Percentiles rank a stretch among this genome's conserved stretches.
Conservation (phyloP, 2,329 filamentous ascomycete species). For the Teratosphaeria epicoccoides region DNA sequence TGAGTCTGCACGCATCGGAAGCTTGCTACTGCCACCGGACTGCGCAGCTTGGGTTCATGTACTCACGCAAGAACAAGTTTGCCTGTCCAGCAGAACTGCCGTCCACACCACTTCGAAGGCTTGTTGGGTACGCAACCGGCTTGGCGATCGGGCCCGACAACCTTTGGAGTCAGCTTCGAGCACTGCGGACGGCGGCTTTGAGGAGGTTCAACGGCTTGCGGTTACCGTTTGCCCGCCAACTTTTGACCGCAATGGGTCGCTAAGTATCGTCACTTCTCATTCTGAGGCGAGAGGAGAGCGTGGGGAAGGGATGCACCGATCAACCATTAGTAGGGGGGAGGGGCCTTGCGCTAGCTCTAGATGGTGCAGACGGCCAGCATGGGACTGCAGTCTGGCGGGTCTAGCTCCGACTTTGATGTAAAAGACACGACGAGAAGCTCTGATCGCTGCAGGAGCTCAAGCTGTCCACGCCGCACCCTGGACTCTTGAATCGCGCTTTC, state of each 20-base stretch:
- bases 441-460: not conserved
- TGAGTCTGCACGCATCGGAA: no score
- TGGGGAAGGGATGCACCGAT: not conserved
- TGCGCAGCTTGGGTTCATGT: no score
- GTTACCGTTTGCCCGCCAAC: no score
- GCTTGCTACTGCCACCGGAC: no score
- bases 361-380: not conserved
- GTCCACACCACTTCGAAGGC: not conserved
- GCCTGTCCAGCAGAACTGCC: no score
- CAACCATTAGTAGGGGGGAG: no score
- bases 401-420: not conserved
- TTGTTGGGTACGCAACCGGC: not conserved
- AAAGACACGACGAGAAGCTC: not conserved
- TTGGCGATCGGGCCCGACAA: not conserved
- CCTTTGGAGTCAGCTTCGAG: not conserved
- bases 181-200: not conserved
- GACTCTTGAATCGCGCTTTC: no score
- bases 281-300: not conserved
- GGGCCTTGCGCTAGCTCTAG: not conserved
- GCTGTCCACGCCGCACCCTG: no score
- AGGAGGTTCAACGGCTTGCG: not conserved
- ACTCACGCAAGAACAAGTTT: no score
- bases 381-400: not conserved
- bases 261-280: not conserved
- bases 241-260: not conserved